Conservation (phyloP, 2,329 filamentous ascomycete species). For the Pseudopyrenochaeta lycopersici region DNA sequence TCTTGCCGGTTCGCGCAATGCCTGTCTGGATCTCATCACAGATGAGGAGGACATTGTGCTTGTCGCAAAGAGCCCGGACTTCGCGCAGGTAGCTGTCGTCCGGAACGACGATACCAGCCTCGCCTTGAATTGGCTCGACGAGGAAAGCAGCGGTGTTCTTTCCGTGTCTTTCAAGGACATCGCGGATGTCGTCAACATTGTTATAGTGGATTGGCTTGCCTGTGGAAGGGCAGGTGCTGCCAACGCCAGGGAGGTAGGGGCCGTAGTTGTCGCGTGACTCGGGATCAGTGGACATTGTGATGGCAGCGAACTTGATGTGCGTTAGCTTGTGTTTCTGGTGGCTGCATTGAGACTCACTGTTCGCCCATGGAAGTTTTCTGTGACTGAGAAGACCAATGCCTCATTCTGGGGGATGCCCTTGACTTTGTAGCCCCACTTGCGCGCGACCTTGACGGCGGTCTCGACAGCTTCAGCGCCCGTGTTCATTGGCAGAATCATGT, state of each 20-base stretch:
- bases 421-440: conserved; percentile 98
- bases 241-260: conserved; percentile 90
- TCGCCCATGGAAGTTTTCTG: conserved; percentile 95
- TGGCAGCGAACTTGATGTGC: conserved; percentile 79
- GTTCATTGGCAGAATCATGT: conserved; percentile 99
- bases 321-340: conserved; percentile 17
- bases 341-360: conserved; percentile 70
- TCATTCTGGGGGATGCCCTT: conserved; percentile 87
- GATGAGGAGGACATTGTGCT: conserved; percentile 95
- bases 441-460: conserved; percentile 93
- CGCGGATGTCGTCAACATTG: conserved; percentile 81
- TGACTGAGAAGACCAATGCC: conserved; percentile 83
- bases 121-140: conserved; percentile 95
- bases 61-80: conserved; percentile 85
- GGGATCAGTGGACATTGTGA: conserved; percentile 93
- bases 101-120: conserved; percentile 95
- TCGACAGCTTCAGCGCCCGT: conserved; percentile 96
- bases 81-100: conserved; percentile 85
- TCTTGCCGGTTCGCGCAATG: conserved; percentile 91
- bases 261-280: conserved; percentile 98
- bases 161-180: conserved; percentile 80
- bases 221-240: conserved; percentile 78
- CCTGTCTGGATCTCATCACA: conserved; percentile 99
- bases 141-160: conserved; percentile 90
- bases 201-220: conserved; percentile 85